phyloP scores from a whole-genome alignment of 371 early-diverging fungal genomes.

The Dichotomocladium elegans region DNA sequence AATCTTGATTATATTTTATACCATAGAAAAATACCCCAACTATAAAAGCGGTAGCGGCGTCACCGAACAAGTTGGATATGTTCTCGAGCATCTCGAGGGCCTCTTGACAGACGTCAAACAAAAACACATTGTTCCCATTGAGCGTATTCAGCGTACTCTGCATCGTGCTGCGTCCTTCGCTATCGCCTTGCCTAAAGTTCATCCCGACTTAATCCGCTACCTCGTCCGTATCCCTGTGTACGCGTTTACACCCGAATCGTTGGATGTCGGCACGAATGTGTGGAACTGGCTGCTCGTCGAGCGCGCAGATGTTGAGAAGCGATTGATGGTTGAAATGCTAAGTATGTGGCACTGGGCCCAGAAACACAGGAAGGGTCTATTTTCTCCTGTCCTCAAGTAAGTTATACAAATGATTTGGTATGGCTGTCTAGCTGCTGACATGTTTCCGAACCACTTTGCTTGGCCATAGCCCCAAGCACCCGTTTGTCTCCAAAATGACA shows the following conservation, averaged over 20 bases:
- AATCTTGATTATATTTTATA: no score
- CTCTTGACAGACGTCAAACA: slow-evolving; percentile 42
- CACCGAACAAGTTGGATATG: slow-evolving; percentile 35
- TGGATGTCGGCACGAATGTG: slow-evolving; percentile 76
- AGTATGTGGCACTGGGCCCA: slow-evolving; percentile 85
- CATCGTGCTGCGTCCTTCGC: slow-evolving; percentile 46
- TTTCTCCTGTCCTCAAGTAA: slow-evolving; percentile 53
- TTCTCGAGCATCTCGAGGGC: slow-evolving; percentile 28
- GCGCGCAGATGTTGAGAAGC: slow-evolving; percentile 66
- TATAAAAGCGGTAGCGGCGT: slow-evolving; percentile 9
- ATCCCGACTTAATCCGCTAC: slow-evolving; percentile 73
- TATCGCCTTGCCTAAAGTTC: slow-evolving; percentile 23
- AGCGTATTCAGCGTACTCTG: slow-evolving; percentile 45
- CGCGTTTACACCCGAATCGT: slow-evolving; percentile 71
- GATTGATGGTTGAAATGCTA: slow-evolving; percentile 78
- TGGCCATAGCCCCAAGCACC: slow-evolving; percentile 56
- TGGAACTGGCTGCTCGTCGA: slow-evolving; percentile 89
- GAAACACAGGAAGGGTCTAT: slow-evolving; percentile 73
- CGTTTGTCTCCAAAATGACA: slow-evolving; percentile 87
- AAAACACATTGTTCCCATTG: slow-evolving; percentile 35
- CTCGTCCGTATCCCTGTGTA: slow-evolving; percentile 85
- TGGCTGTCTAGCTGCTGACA: no score
- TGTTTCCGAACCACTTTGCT: no score
- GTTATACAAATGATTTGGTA: no score
- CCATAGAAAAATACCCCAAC: slow-evolving; percentile 12